phyloP scores from a whole-genome alignment of 2,329 filamentous ascomycete genomes.

The Beauveria australis region DNA sequence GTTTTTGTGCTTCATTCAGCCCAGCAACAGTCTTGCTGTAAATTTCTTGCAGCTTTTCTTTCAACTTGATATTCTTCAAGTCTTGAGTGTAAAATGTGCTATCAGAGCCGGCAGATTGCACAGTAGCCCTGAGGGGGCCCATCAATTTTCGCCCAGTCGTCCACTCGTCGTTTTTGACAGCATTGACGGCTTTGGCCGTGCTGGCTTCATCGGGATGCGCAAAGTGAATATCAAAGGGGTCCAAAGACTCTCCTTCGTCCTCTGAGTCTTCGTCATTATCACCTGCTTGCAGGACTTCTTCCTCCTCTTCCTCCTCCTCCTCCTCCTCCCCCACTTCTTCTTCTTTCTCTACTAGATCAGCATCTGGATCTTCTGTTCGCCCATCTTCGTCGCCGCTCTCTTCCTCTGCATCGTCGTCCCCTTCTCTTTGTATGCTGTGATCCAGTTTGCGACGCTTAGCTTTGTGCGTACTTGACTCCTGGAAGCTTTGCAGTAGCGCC shows the following conservation, averaged over 20 bases:
- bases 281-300: slow-evolving; percentile 24
- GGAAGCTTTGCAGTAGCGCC: slow-evolving; percentile 50
- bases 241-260: slow-evolving; percentile 45
- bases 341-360: slow-evolving; percentile 26
- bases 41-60: slow-evolving; percentile 56
- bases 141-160: slow-evolving; percentile 36
- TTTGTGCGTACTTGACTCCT: slow-evolving; percentile 35
- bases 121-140: slow-evolving; percentile 39
- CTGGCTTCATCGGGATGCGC: slow-evolving; percentile 55
- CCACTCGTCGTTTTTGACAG: slow-evolving; percentile 44
- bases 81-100: slow-evolving; percentile 26
- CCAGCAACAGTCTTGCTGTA: slow-evolving; percentile 44
- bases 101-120: slow-evolving; percentile 37
- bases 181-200: slow-evolving; percentile 45
- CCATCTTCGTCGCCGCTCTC: slow-evolving; percentile 17
- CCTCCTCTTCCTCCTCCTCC: slow-evolving; percentile 32
- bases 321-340: slow-evolving; percentile 34
- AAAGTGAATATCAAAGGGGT: slow-evolving; percentile 80
- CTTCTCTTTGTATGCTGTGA: slow-evolving; percentile 16
- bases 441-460: slow-evolving; percentile 52
- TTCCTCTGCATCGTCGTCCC: neutral
- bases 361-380: slow-evolving; percentile 28
- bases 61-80: slow-evolving; percentile 51
- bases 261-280: slow-evolving; percentile 31
- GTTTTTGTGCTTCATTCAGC: slow-evolving; percentile 55